Evolutionary conservation across 306 rosid species (phyloP), one percentile per base, ranked within the genome.

Genomic region (Neltuma alba): DNA sequence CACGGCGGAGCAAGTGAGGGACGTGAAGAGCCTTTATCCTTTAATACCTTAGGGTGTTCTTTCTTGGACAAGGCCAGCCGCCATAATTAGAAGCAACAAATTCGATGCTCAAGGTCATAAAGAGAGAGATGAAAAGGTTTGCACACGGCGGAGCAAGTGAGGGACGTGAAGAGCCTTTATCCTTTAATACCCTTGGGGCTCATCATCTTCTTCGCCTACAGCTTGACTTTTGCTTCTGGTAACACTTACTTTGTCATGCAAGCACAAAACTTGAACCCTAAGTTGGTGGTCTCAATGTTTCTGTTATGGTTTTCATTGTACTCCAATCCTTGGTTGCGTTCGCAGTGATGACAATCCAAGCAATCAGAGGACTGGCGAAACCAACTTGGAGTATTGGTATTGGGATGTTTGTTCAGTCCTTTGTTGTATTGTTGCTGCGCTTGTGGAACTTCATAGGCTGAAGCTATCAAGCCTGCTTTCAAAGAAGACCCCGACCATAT

Each of bases 321-420:
- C 8, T 54, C 80, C 7, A 21, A 16, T 33, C 9, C 2, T 0
- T 4, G 1, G 3, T 13, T 13, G 2, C 48, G 5, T 25, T 0
- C 10, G 5, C 33, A 33, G 62, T 30, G 4, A 0, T 1, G 4
- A 11, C 2, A 11, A 28, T 60, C 65, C 65, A 0, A 25, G 7
- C 66, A 11, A 58, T 4, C 3, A 12, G 2, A 28, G 13, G 28
- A 28, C 9, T 28, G 3, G 10, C 28, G 37, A 12, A 14, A 1
- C 66, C 66, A 28, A 5, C 18, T 60, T 28, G 37, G 66, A 60
- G 66, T 1, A 25, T 60, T 5, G 66, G 9, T 28, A 8, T 48
- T 23, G 84, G 80, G 5, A 14, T 81, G 44, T 69, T 27, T 69
- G 72, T 76, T 76, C 81, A n/a, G 66, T 36, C 0, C 36, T 69